Base-by-base conservation (phyloP, 345 rosid species). In the Eucalyptus lansdowneana region DNA sequence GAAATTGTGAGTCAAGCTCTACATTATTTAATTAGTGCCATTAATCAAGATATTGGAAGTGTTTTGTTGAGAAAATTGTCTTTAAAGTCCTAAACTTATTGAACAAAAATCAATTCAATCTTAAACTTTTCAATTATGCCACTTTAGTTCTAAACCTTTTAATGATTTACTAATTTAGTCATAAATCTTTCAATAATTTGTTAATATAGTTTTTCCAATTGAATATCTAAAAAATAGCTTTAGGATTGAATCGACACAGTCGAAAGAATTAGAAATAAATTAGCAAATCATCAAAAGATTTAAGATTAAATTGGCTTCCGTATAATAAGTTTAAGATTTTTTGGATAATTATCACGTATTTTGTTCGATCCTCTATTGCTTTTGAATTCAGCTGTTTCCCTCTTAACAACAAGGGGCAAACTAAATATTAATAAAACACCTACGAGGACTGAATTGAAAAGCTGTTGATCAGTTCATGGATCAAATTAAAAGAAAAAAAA, bases 121-220 rank as follows among this genome's bases (percentile, higher is more conserved):
- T 0, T 56, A 56, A 56, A 10, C 0, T 24, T 56, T 56, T 56
- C 3, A 56, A 24, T 56, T 56, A 0, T 10, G 3, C 1, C 13
- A 56, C 12, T 56, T 56, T 56, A 56, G 14, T 56, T 1, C 1
- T 56, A 56, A 56, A 56, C 0, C 6, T 56, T 56, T 56, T 56
- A 0, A 56, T 24, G 6, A 56, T 56, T 56, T 56, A 5, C 6
- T 56, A 56, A 53, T 56, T 56, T 24, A 56, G 6, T 56, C 6
- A 22, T 10, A 56, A 56, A 24, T 25, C 13, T 56, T n/a, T 24
- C 2, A 0, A 56, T 25, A 56, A 56, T 56, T 56, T 56, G 29
- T 25, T 2, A 56, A 56, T 56, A 56, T 56, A 24, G 0, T 56
- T 4, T 56, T 56, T 24, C 12, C 14, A 22, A 1, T 24, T 24